phyloP scores from a whole-genome alignment of 2,329 filamentous ascomycete species.

The Thielaviopsis cerberus region DNA sequence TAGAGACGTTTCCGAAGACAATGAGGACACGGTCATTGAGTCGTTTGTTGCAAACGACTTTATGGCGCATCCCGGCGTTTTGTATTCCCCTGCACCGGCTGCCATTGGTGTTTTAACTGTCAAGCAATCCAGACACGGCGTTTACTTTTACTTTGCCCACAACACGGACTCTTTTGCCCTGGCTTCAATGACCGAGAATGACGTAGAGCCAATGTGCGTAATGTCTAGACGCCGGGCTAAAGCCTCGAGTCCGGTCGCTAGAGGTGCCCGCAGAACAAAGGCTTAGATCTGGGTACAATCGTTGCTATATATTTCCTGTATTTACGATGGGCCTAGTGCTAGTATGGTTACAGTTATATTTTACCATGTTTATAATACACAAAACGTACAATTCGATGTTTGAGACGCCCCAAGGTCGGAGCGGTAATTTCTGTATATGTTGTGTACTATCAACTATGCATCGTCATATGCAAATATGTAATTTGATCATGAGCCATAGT shows the following conservation, averaged over 20 bases:
- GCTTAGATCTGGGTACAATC: constrained; percentile 16
- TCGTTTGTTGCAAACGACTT: constrained; percentile 78
- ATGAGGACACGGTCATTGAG: constrained; percentile 58
- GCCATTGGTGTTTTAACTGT: constrained; percentile 83
- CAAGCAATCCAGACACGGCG: constrained; percentile 60
- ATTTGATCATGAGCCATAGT: not conserved
- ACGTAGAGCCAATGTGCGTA: constrained; percentile 56
- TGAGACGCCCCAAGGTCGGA: too few species aligned
- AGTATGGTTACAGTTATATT: not conserved
- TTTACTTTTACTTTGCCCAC: constrained; percentile 83
- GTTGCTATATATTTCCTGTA: not conserved
- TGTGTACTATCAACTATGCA: too few species aligned
- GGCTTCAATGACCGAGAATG: constrained; percentile 69
- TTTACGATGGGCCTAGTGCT: not conserved
- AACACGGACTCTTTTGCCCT: constrained; percentile 83
- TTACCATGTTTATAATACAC: not conserved
- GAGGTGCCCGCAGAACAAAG: constrained; percentile 31
- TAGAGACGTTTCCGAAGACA: constrained; percentile 43
- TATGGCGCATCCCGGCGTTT: constrained; percentile 75
- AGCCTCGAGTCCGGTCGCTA: constrained; percentile 37
- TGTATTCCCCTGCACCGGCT: constrained; percentile 58
- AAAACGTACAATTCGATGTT: too few species aligned
- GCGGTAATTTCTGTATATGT: not conserved
- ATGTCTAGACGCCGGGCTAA: constrained; percentile 42
- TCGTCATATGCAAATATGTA: not conserved